Percentiles rank a stretch among this genome's conserved stretches.
phyloP scores from a whole-genome alignment of 129 eudicot genomes.

The Artemisia annua region DNA sequence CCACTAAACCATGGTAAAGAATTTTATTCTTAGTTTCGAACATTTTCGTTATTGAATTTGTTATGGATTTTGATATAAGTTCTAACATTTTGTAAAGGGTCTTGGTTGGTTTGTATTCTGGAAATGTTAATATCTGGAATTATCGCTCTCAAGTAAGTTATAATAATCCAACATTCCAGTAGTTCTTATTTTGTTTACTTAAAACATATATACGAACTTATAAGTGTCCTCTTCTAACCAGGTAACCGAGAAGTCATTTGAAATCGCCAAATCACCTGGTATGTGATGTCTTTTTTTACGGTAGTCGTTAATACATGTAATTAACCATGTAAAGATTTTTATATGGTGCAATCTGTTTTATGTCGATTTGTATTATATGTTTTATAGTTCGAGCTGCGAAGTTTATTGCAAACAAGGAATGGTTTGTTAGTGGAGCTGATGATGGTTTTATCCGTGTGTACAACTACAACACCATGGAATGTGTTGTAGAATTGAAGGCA shows the following conservation, averaged over 20 bases:
- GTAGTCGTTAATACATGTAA: no score
- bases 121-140: constrained; percentile 76
- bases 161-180: neutral
- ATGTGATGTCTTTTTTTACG: neutral
- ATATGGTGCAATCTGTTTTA: no score
- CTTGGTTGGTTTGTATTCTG: constrained; percentile 71
- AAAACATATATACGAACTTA: constrained; percentile 2
- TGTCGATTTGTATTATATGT: constrained; percentile 18
- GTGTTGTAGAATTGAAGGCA: no score
- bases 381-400: no score
- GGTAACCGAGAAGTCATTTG: constrained; percentile 64
- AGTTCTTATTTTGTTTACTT: neutral
- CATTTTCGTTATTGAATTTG: neutral
- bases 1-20: constrained; percentile 73
- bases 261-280: constrained; percentile 71
- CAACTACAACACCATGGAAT: constrained; percentile 37
- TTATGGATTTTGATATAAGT: neutral
- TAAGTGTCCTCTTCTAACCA: constrained; percentile 19
- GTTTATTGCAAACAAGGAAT: constrained; percentile 34
- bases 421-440: constrained; percentile 55
- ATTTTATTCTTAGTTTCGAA: no score
- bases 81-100: constrained; percentile 41
- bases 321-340: no score
- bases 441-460: constrained; percentile 55
- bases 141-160: constrained; percentile 69